Evolutionary conservation across 305 asterid species (phyloP), one percentile per base, ranked within the genome.

Genomic region (Withania somnifera): DNA sequence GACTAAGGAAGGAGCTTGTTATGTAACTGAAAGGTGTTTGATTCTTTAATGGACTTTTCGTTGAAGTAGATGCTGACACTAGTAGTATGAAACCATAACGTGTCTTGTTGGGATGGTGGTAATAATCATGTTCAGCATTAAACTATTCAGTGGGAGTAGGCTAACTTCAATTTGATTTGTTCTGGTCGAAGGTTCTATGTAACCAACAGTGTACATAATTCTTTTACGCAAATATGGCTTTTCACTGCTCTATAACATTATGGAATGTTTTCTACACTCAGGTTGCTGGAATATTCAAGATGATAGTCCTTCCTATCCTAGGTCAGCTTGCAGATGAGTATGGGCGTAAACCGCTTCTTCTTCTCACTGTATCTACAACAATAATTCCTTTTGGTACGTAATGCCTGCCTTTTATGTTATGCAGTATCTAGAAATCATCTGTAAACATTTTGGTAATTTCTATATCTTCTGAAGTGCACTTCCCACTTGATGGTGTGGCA

Each of bases 251-350:
- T 54, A n/a, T 30, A 26, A 26, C 66, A 26, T 63, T 64, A 53
- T 13, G 9, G 58, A 63, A 32, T 20, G 26, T 20, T 67, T 78
- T 86, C 81, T 54, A 82, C 24, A 51, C 85, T 83, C 88, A 94
- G 98, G 88, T 91, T 50, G 95, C 92, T 17, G 99, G 99, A 67
- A 88, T 94, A 84, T 93, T 95, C 91, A 94, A 93, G 93, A 95
- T 94, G 98, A 88, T 95, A 78, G 92, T 90, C 78, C 91, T 94
- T 85, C 99, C 98, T 56, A 89, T 95, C 69, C 38, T 95, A 83
- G 99, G 98, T 64, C 99, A 95, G 90, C 93, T 95, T 81, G 88
- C 99, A n/a, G 99, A 94, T 87, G 99, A 95, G 66, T 86, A 91
- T 83, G 99, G 99, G 58, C 97, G 98, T 64, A 95, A 95, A 91